Conservation (phyloP, 2,329 filamentous ascomycete genomes). For the Calonectria hawksworthii region DNA sequence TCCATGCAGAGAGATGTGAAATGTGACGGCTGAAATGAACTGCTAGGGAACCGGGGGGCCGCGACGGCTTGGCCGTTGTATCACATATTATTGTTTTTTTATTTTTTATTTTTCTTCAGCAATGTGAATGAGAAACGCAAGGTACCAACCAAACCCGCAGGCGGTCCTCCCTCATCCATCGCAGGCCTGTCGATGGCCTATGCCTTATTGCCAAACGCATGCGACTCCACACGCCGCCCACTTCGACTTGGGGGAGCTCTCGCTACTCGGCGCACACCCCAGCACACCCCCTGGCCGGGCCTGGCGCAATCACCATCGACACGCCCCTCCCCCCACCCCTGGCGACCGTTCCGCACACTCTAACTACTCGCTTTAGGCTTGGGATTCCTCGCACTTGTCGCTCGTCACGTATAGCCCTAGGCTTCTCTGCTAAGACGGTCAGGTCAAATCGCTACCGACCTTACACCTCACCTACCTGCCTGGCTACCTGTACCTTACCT, state of each 20-base stretch:
- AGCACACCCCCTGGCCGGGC: conserved; percentile 25
- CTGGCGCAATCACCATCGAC: conserved; percentile 20
- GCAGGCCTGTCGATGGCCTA: conserved; percentile 42
- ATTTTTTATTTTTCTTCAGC: conserved; percentile 29
- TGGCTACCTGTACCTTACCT: conserved; percentile 28
- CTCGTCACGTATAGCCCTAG: conserved; percentile 39
- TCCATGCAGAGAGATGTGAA: conserved; percentile 16
- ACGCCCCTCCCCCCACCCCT: conserved; percentile 30
- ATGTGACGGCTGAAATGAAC: conserved; percentile 16
- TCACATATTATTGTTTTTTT: conserved; percentile 33
- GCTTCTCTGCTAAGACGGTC: conserved; percentile 38
- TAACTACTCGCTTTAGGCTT: conserved; percentile 23
- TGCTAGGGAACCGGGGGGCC: conserved; percentile 9
- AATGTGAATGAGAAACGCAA: conserved; percentile 33
- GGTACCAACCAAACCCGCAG: conserved; percentile 33
- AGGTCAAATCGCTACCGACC: conserved; percentile 20
- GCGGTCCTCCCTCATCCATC: conserved; percentile 33
- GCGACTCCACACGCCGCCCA: conserved; percentile 37
- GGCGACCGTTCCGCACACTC: conserved; percentile 28
- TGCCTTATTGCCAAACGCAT: conserved; percentile 47
- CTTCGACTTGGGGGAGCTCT: conserved; percentile 22
- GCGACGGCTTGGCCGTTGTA: conserved; percentile 16
- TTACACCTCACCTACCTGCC: conserved; percentile 11
- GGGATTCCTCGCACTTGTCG: conserved; percentile 32
- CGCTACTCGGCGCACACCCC: neutral